phyloP scores from a whole-genome alignment of 2,329 filamentous ascomycete genomes.

The Microdochium bolleyi region DNA sequence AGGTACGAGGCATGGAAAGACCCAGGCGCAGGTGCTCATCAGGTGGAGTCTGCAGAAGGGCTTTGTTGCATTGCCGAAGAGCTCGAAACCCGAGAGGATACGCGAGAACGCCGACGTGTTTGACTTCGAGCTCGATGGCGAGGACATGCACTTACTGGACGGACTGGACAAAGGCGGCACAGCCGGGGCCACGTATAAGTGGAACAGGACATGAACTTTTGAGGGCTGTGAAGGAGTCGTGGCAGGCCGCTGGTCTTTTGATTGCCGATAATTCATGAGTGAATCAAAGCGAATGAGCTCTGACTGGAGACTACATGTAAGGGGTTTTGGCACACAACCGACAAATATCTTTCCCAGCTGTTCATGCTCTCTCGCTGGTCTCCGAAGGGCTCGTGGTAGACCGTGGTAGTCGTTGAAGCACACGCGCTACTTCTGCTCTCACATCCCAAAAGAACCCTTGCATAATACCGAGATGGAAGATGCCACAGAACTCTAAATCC shows the following conservation, averaged over 20 bases:
- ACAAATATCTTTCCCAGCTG: no score
- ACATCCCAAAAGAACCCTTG: not conserved
- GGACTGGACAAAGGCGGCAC: constrained; percentile 37
- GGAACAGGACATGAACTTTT: not conserved
- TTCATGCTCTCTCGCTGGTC: no score
- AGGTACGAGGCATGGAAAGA: constrained; percentile 50
- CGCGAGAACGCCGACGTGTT: constrained; percentile 52
- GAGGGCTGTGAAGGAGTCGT: not conserved
- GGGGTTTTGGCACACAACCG: no score
- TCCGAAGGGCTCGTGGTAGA: no score
- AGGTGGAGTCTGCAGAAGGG: constrained; percentile 64
- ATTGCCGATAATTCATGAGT: not conserved
- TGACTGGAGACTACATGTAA: no score
- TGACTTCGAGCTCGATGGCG: constrained; percentile 45
- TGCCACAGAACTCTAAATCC: not conserved
- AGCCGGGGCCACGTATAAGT: constrained; percentile 15
- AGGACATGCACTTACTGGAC: constrained; percentile 50
- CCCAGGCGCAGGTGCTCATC: constrained; percentile 58
- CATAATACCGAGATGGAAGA: not conserved
- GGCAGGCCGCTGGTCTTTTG: not conserved
- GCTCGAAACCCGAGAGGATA: constrained; percentile 50
- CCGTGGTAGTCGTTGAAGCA: not conserved
- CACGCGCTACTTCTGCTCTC: not conserved
- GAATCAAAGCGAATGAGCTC: no score
- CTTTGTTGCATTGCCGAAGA: constrained; percentile 63